Conservation (phyloP, 257 asterid genomes). For the Solanum stenotomum region DNA sequence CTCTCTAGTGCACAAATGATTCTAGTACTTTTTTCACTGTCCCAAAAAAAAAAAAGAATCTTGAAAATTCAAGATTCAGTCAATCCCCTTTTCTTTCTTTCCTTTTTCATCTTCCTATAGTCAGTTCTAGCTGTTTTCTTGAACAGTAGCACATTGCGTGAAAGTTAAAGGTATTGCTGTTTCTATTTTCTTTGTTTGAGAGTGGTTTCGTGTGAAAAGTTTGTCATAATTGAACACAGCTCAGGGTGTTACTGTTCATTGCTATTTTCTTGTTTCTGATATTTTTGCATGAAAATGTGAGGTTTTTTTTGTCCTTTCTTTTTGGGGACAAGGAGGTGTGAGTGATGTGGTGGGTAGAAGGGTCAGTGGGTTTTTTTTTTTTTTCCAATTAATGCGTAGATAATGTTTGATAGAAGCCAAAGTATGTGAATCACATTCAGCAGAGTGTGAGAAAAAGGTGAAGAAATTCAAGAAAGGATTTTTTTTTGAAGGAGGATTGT, state of each 20-base stretch:
- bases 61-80: not conserved
- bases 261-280: slow-evolving; percentile 4
- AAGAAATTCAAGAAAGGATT: not conserved
- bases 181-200: slow-evolving; percentile 26
- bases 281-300: not conserved
- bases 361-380: not conserved
- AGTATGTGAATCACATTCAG: not conserved
- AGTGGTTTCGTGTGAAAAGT: slow-evolving; percentile 19
- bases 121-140: slow-evolving; percentile 34
- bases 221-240: not conserved
- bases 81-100: slow-evolving; percentile 23
- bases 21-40: slow-evolving; percentile 23
- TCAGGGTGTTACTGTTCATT: slow-evolving; percentile 10
- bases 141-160: slow-evolving; percentile 23
- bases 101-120: slow-evolving; percentile 10
- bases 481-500: not conserved
- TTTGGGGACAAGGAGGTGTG: not conserved
- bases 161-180: slow-evolving; percentile 8
- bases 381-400: not conserved
- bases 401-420: not conserved
- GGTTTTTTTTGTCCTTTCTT: not conserved
- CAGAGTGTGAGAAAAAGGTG: not conserved
- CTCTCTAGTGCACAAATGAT: slow-evolving; percentile 7
- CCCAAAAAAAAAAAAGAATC: not conserved
- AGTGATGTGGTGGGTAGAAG: slow-evolving; percentile 13